Conservation (phyloP, 2,329 filamentous ascomycete genomes). For the Alternaria sp. region DNA sequence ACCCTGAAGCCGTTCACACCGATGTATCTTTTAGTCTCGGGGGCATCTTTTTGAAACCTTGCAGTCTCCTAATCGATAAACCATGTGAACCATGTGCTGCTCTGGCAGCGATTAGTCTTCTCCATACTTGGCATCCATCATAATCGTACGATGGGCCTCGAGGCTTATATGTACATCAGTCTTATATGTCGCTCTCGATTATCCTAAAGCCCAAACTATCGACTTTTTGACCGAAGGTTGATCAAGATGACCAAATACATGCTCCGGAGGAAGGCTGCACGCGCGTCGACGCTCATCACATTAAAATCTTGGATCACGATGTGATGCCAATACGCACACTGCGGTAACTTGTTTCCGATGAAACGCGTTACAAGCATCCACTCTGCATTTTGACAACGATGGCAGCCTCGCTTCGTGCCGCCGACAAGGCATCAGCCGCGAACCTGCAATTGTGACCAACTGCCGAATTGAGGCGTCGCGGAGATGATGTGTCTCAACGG, state of each 20-base stretch:
- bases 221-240: neutral
- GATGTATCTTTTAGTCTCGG: neutral
- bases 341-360: slow-evolving; percentile 4
- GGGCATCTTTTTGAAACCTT: slow-evolving; percentile 6
- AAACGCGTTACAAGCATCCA: slow-evolving; percentile 4
- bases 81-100: slow-evolving; percentile 6
- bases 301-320: neutral
- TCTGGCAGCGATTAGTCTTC: neutral
- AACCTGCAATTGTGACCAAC: slow-evolving; percentile 7
- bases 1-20: slow-evolving; percentile 8
- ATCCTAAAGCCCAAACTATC: neutral
- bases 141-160: neutral
- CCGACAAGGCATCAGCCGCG: neutral
- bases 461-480: neutral
- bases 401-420: neutral
- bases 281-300: neutral
- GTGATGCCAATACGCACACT: neutral
- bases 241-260: neutral
- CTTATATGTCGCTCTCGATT: neutral
- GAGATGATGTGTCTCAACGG: neutral
- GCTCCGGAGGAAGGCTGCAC: neutral
- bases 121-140: neutral
- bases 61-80: slow-evolving; percentile 5
- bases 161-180: neutral
- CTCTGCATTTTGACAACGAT: neutral